Evolutionary conservation across 768 basidiomycete species (phyloP), one percentile per base, ranked within the genome.

Genomic region (Panaeolus cyanescens): DNA sequence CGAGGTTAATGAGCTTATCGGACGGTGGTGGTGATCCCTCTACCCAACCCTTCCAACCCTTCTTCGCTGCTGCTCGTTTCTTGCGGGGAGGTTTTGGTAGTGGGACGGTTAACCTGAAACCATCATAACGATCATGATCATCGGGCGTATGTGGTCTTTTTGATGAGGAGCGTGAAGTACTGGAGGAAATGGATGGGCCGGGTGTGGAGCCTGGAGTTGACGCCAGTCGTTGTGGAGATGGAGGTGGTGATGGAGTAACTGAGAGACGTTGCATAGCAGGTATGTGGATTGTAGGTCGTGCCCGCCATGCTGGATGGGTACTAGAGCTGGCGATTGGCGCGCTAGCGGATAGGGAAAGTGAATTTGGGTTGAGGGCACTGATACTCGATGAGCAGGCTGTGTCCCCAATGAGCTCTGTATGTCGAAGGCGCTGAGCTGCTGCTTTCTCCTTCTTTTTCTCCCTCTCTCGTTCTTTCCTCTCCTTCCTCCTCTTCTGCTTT

Each of bases 31-130:
- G 90, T 20, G 91, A 92, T 65, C 91, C 91, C 78, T 92, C 92
- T 20, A 93, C 89, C 92, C 92, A 93, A 36, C 92, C 92, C 78
- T 93, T 93, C 92, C 92, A 93, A 17, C 92, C 92, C 73, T 93
- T 93, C 75, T 82, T 87, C 33, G 83, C 87, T 0, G 87, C 81
- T 42, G 82, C 77, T 65, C 88, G 87, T 79, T 85, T 91, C 72
- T 80, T 83, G 45, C 82, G 81, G n/a, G 72, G 73, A 28, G 67
- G 70, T 25, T 68, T 67, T 10, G 71, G 64, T 19, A 72, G 63
- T 64, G 69, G 42, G 56, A 68, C 63, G 7, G 64, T 59, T 58
- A 72, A 67, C 60, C 58, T 63, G 54, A 70, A 65, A 10, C 65
- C 36, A 61, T 62, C 61, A 30, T 81, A 59, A 25, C 79, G 69